Evolutionary conservation across 1,284 basidiomycete genomes (phyloP).

Genomic region (Cutaneotrichosporon curvatum): DNA sequence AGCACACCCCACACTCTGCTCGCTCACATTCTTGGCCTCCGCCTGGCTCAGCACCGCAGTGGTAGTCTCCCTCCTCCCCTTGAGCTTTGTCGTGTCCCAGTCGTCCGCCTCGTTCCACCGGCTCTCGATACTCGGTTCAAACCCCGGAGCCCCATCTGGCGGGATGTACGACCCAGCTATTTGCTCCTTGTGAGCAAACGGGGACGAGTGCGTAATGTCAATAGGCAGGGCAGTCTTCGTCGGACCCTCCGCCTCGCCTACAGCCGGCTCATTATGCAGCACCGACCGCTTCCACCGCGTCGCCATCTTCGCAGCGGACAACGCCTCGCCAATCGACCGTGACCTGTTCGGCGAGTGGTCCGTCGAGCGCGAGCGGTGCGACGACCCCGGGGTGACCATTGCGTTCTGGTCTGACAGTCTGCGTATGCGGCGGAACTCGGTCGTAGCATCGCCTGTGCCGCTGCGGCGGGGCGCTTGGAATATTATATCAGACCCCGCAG

Average conservation of each 20-base stretch:
- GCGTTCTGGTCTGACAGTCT: constrained; percentile 5
- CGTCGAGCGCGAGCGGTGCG: not conserved
- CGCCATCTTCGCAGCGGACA: constrained; percentile 10
- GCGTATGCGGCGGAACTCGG: constrained; percentile 12
- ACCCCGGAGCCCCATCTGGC: constrained; percentile 71
- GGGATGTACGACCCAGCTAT: constrained; percentile 50
- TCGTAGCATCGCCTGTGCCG: constrained; percentile 9
- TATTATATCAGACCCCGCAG: constrained; percentile 28
- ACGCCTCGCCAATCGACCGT: constrained; percentile 3
- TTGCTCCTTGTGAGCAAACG: constrained; percentile 32
- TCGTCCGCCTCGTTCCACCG: constrained; percentile 28
- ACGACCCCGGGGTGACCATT: not conserved
- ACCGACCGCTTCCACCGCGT: constrained; percentile 17
- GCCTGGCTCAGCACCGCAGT: constrained; percentile 50
- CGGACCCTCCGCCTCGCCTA: constrained; percentile 6
- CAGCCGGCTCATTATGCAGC: not conserved
- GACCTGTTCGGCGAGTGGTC: too few relatives aligned
- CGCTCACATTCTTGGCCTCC: constrained; percentile 10
- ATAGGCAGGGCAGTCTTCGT: constrained; percentile 29
- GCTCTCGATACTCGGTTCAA: constrained; percentile 44
- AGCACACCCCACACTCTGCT: too few relatives aligned
- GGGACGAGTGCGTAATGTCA: constrained; percentile 38
- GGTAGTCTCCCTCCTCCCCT: constrained; percentile 55
- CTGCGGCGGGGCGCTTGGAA: constrained; percentile 23
- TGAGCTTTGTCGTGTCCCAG: constrained; percentile 41